phyloP scores from a whole-genome alignment of 805 yeast species.

The Schizosaccharomyces octosporus region DNA sequence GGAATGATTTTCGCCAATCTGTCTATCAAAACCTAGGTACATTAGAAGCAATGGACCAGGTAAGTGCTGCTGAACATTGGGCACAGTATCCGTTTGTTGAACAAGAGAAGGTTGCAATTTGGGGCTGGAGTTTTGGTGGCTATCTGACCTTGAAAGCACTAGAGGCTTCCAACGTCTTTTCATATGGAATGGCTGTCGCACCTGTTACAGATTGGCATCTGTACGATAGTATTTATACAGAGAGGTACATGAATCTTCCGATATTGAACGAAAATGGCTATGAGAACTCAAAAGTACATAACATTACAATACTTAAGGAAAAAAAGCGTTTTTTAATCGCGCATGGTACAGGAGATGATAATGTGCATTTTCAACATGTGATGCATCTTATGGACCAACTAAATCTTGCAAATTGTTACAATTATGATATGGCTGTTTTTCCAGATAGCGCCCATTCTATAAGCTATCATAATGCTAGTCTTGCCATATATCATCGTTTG shows the following conservation, averaged over 20 bases:
- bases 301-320: conserved; percentile 30
- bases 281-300: conserved; percentile 26
- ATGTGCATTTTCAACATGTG: conserved; percentile 83
- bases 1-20: conserved; percentile 45
- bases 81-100: conserved; percentile 39
- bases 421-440: conserved; percentile 68
- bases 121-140: conserved; percentile 99
- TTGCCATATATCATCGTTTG: conserved; percentile 46
- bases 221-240: conserved; percentile 68
- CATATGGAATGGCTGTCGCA: conserved; percentile 71
- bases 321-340: conserved; percentile 52
- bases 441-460: conserved; percentile 89
- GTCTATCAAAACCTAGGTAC: conserved; percentile 68
- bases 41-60: conserved; percentile 68
- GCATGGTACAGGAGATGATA: conserved; percentile 96
- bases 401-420: conserved; percentile 50
- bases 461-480: conserved; percentile 50
- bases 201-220: conserved; percentile 89
- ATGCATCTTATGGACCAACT: conserved; percentile 52
- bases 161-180: conserved; percentile 65
- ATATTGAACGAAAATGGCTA: conserved; percentile 41
- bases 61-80: conserved; percentile 60
- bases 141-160: conserved; percentile 72
- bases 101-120: conserved; percentile 43
- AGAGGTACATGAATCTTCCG: conserved; percentile 79